Conservation (phyloP, 129 eudicot species). For the Centella asiatica region DNA sequence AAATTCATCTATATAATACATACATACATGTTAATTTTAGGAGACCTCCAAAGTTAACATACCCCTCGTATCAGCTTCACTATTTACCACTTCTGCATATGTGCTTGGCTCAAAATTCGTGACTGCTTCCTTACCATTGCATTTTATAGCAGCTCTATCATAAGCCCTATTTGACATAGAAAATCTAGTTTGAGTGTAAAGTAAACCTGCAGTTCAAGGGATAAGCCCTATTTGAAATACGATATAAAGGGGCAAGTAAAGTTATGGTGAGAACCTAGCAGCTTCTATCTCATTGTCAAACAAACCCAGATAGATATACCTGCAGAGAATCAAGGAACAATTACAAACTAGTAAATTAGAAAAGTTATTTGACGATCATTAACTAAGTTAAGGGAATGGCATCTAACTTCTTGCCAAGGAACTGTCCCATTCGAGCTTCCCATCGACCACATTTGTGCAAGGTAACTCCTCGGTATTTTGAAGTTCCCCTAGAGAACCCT, state of each 20-base stretch:
- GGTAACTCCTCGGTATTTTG: constrained; percentile 46
- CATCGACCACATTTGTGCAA: constrained; percentile 49
- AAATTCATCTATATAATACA: not conserved
- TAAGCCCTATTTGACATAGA: constrained; percentile 46
- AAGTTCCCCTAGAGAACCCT: constrained; percentile 49
- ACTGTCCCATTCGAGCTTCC: constrained; percentile 61
- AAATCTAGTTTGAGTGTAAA: not conserved
- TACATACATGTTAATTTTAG: too few relatives aligned
- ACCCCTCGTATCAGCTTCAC: constrained; percentile 37
- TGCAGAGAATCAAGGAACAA: not conserved
- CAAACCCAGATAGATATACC: constrained; percentile 14
- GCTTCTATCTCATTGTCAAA: constrained; percentile 13
- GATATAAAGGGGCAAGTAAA: not conserved
- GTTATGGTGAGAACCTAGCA: constrained; percentile 9
- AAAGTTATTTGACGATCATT: not conserved
- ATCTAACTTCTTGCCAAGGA: constrained; percentile 47
- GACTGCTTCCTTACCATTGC: constrained; percentile 75
- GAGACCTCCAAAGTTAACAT: constrained; percentile 1
- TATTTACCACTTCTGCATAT: constrained; percentile 32
- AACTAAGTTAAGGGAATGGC: not conserved
- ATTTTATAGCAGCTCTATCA: constrained; percentile 69
- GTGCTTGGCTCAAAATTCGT: constrained; percentile 61
- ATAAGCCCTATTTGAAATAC: not conserved
- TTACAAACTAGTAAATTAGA: not conserved
- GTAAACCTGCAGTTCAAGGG: not conserved